Percentiles rank a stretch among this genome's conserved stretches.
Evolutionary conservation across 2,329 filamentous ascomycete genomes (phyloP).

Genomic region (Calycina herbarum): DNA sequence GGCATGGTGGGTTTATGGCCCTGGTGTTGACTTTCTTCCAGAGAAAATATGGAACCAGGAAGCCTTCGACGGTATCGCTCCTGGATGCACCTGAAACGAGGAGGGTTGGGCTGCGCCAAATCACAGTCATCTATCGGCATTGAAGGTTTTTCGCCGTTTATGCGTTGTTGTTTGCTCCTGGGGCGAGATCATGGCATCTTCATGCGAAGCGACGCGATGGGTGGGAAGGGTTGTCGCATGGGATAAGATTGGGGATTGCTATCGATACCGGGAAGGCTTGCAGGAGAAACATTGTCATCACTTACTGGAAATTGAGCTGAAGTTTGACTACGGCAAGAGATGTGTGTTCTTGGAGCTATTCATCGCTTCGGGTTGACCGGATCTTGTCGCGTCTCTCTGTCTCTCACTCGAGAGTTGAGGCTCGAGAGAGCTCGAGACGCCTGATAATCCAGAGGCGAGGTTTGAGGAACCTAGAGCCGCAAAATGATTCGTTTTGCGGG

Average conservation of each 20-base stretch:
- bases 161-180: slow-evolving; percentile 13
- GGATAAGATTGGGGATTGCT: slow-evolving; percentile 2
- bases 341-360: too few relatives aligned
- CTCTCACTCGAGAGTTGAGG: not conserved
- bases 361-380: not conserved
- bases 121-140: slow-evolving; percentile 13
- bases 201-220: not conserved
- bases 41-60: slow-evolving; percentile 12
- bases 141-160: slow-evolving; percentile 10
- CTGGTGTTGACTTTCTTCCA: slow-evolving; percentile 9
- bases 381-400: not conserved
- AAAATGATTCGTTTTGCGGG: not conserved
- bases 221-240: not conserved
- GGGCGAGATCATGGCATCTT: not conserved
- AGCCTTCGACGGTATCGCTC: not conserved
- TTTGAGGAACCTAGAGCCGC: not conserved
- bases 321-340: too few relatives aligned
- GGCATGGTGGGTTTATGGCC: slow-evolving; percentile 2
- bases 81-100: slow-evolving; percentile 13
- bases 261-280: too few relatives aligned
- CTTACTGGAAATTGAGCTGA: too few relatives aligned
- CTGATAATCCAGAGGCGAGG: not conserved
- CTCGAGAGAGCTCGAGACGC: not conserved
- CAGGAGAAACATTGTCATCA: too few relatives aligned
- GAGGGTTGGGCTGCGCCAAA: slow-evolving; percentile 16